Percentiles rank a stretch among this genome's conserved stretches.
Evolutionary conservation across 2,329 filamentous ascomycete genomes (phyloP).

Genomic region (Malbranchea cinnamomea): DNA sequence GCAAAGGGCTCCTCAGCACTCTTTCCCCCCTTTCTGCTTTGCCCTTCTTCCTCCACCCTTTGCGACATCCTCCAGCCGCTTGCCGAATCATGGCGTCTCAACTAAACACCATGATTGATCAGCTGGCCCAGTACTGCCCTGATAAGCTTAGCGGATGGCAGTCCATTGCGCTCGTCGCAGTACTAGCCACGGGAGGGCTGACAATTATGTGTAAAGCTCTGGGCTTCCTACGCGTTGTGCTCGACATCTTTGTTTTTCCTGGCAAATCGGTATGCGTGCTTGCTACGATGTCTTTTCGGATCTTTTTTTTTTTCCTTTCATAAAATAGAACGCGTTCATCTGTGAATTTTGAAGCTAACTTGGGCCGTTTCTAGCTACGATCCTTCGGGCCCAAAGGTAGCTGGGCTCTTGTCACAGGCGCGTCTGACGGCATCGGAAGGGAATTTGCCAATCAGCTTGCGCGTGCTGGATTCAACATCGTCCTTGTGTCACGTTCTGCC

Average conservation of each 20-base stretch:
- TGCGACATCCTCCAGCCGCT: too few relatives aligned
- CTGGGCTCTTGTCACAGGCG: slow-evolving; percentile 90
- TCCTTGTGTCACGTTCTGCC: slow-evolving; percentile 89
- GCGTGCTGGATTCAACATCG: slow-evolving; percentile 79
- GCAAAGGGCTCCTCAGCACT: too few relatives aligned
- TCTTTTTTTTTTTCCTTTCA: too few relatives aligned
- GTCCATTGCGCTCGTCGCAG: slow-evolving; percentile 19
- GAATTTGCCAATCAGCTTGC: slow-evolving; percentile 89
- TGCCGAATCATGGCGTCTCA: slow-evolving; percentile 19
- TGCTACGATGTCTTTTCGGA: too few relatives aligned
- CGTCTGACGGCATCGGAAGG: slow-evolving; percentile 91
- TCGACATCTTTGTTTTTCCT: slow-evolving; percentile 53
- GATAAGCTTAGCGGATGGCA: slow-evolving; percentile 23
- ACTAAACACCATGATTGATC: slow-evolving; percentile 17
- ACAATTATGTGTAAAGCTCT: slow-evolving; percentile 42
- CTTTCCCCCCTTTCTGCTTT: too few relatives aligned
- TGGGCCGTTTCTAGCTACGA: slow-evolving; percentile 46
- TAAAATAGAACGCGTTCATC: too few relatives aligned
- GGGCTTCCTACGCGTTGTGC: slow-evolving; percentile 45
- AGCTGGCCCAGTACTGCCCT: slow-evolving; percentile 20
- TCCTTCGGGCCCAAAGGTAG: slow-evolving; percentile 83
- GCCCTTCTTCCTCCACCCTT: too few relatives aligned
- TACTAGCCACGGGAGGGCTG: slow-evolving; percentile 40
- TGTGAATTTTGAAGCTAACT: slow-evolving; percentile 1
- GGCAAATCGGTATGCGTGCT: slow-evolving; percentile 35